Evolutionary conservation across 2,329 filamentous ascomycete species (phyloP).

Genomic region (Aspergillus versicolor): DNA sequence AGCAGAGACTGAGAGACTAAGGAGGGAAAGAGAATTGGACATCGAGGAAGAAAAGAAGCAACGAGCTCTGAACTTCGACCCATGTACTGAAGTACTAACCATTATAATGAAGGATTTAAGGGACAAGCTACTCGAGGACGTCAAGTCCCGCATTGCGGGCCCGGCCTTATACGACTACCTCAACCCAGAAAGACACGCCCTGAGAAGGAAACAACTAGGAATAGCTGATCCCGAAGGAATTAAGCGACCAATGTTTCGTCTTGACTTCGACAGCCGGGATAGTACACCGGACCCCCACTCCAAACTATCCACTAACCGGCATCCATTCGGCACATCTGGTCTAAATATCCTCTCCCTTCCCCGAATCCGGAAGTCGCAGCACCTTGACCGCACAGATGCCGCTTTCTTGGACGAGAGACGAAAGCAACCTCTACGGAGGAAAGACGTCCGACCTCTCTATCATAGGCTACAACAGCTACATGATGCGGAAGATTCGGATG

Average conservation of each 20-base stretch:
- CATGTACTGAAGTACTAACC: constrained; percentile 79
- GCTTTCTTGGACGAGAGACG: constrained; percentile 69
- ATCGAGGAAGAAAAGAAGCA: constrained; percentile 87
- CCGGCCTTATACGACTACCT: constrained; percentile 78
- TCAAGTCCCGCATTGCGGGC: constrained; percentile 81
- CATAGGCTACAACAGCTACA: constrained; percentile 73
- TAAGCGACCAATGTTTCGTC: constrained; percentile 55
- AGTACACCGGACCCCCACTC: constrained; percentile 61
- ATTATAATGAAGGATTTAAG: constrained; percentile 76
- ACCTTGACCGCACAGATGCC: constrained; percentile 58
- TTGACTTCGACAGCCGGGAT: constrained; percentile 59
- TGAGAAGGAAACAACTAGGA: constrained; percentile 77
- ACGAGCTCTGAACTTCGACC: constrained; percentile 83
- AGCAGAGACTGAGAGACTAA: constrained; percentile 65
- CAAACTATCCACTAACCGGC: constrained; percentile 41
- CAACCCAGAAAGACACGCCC: constrained; percentile 74
- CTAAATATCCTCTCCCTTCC: constrained; percentile 67
- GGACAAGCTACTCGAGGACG: constrained; percentile 83
- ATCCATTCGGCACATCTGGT: constrained; percentile 33
- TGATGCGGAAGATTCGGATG: constrained; percentile 82
- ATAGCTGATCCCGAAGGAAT: constrained; percentile 67
- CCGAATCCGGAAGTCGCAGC: constrained; percentile 68
- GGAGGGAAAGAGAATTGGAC: constrained; percentile 75
- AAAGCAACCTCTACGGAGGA: constrained; percentile 54
- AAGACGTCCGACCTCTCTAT: constrained; percentile 75